Base-by-base conservation (phyloP, 208 protist genomes). In the Leishmania lainsoni region DNA sequence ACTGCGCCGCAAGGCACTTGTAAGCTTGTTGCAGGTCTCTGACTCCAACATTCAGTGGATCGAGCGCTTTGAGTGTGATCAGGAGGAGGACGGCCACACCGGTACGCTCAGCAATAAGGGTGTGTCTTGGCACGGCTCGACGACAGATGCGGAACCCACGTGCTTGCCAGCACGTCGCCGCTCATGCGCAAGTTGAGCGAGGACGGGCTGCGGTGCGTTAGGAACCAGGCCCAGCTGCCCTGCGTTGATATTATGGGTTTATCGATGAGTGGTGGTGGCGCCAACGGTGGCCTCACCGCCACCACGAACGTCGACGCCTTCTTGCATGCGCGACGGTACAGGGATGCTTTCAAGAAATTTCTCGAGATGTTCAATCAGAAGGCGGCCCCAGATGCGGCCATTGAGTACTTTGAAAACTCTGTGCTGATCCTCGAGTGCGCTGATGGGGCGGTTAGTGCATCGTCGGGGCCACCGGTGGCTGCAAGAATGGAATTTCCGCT, bases 41-140 rank as follows among this genome's bases (percentile, higher is more conserved):
- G 91, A 94, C 69, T 93, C 94, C 5, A 94, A 94, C 76, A 89
- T 92, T 52, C 94, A 95, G 84, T 97, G 94, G 92, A 94, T 97
- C 29, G 92, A 95, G 74, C 91, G 94, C 48, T 97, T 97, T 87
- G 92, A 95, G 65, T 90, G 70, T 59, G 87, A 90, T 56, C 76
- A 84, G 35, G 63, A 71, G 20, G 80, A 82, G 45, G 80, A 84
- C 4, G 12, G 74, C 51, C 68, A 54, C 63, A 59, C 51, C 48
- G 5, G 22, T 22, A 48, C 56, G 58, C 39, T 26, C 5, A 66
- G 22, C 17, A 35, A 65, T 6, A 52, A 16, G 17, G 10, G 51
- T 45, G 29, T 32, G 17, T 35, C n/a, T 22, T 52, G 29, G 10
- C 51, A 61, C 29, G 74, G 39, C 74, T 35, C 56, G 22, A 58